Base-by-base conservation (phyloP, 2,329 filamentous ascomycete species). In the Monosporascus cannonballus region DNA sequence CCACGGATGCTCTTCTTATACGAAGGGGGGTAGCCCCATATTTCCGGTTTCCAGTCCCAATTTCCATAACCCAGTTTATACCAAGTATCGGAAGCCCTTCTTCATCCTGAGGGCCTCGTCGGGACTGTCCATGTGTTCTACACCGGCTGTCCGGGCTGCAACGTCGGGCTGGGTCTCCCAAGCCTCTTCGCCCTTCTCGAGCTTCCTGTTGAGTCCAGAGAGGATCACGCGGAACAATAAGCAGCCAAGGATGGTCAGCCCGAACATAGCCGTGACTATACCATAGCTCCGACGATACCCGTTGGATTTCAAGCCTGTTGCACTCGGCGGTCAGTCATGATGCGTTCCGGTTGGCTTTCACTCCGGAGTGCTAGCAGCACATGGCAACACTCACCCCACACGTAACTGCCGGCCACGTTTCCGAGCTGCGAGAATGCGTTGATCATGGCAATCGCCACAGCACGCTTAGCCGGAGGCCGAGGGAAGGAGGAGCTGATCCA, bases 181-280 rank as follows among this genome's bases (percentile, higher is more conserved):
- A 2, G 67, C 68, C 2, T 59, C 58, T 64, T 78, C 73, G 48
- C 67, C 69, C n/a, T 60, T 64, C 54, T 73, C 76, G 9, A 80
- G 65, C 68, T 76, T 69, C 61, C 67, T 71, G 68, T 80, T 80
- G 55, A 78, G 62, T 51, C 68, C 64, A 6, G 64, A 52, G 4
- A 83, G 70, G 51, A 80, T 73, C 57, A 70, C 53, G 20, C 74
- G 71, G 70, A 82, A 76, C 34, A 67, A 53, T 49, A 68, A 72
- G 65, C 76, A 83, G 5, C 80, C 80, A 0, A 73, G 37, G 34
- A 83, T 76, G 0, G 83, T 80, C 41, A 82, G 59, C 3, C 79
- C 80, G 61, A 85, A 86, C 83, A 86, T 86, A 61, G 80, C 73
- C 15, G 78, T 76, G 5, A 86, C 83, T 52, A 86, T 83, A 4